Evolutionary conservation across 192 early-diverging fungal genomes (phyloP), one percentile per base, ranked within the genome.

Genomic region (Paraglomus occultum): DNA sequence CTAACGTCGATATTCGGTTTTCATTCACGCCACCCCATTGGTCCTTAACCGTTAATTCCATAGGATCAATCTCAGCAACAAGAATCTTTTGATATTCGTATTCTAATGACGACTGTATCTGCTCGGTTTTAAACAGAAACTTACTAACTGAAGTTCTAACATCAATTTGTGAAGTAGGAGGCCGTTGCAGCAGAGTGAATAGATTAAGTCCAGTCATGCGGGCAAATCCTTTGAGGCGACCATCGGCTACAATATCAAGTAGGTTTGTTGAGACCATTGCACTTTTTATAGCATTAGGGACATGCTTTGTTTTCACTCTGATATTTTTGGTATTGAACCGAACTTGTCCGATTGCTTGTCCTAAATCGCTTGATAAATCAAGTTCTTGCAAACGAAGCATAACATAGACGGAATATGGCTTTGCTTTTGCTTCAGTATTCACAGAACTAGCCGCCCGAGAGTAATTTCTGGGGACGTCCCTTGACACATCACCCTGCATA

Each of bases 31-130:
- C 67, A 11, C 73, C 73, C 85, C 88, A 87, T 62, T 76, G 59
- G 45, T 85, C 84, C 8, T 57, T 76, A 42, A 87, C 57, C 7
- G 72, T 76, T 23, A 77, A 73, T 46, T 79, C 45, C 1, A 87
- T 74, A 0, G 88, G 85, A 11, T 84, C 79, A 2, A 90, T 67
- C 8, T 87, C 75, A 17, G 89, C 46, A 44, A 90, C 81, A 43
- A 92, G 65, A 20, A 93, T 85, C 43, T 84, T 82, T 73, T 93
- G 89, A 77, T 90, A 90, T 63, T 92, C 90, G 48, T 89, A 91
- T n/a, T 87, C 81, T 14, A 91, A 74, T 51, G 83, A 83, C 0
- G 87, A 83, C 49, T 79, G 77, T 39, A 87, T 60, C 43, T 72
- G 59, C 20, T 88, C 77, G 7, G 85, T 76, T 49, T 72, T 76